Evolutionary conservation across 2,329 filamentous ascomycete genomes (phyloP).

Genomic region (Zymoseptoria brevis): DNA sequence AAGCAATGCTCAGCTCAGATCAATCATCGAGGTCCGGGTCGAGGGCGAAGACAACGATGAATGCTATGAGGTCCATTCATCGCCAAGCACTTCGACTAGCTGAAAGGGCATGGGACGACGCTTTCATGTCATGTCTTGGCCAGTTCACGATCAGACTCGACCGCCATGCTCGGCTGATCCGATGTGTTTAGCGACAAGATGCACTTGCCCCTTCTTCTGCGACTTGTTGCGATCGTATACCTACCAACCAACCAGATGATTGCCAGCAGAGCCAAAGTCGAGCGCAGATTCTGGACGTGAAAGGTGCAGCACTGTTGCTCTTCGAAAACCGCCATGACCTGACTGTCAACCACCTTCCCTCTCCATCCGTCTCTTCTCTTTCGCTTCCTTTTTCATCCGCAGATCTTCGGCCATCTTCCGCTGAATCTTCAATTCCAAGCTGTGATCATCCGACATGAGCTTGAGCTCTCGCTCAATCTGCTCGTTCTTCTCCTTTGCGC

Average conservation of each 20-base stretch:
- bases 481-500: constrained; percentile 35
- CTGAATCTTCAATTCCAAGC: constrained; percentile 38
- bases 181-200: too few relatives aligned
- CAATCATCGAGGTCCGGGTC: too few relatives aligned
- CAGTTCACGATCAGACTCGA: too few relatives aligned
- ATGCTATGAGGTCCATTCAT: too few relatives aligned
- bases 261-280: not conserved
- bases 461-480: constrained; percentile 37
- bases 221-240: not conserved
- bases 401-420: constrained; percentile 35
- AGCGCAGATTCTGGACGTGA: not conserved
- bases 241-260: not conserved
- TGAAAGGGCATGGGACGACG: too few relatives aligned
- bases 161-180: too few relatives aligned
- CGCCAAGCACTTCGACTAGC: too few relatives aligned
- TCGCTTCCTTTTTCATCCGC: constrained; percentile 29
- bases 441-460: constrained; percentile 37
- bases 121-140: too few relatives aligned
- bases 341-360: constrained; percentile 10
- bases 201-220: not conserved
- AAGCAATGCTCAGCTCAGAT: too few relatives aligned
- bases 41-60: too few relatives aligned
- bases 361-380: constrained; percentile 23
- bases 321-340: not conserved
- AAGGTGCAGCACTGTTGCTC: not conserved